Evolutionary conservation across 1,139 yeast genomes (phyloP), one percentile per base, ranked within the genome.

Genomic region (Yamadazyma diddensiae): DNA sequence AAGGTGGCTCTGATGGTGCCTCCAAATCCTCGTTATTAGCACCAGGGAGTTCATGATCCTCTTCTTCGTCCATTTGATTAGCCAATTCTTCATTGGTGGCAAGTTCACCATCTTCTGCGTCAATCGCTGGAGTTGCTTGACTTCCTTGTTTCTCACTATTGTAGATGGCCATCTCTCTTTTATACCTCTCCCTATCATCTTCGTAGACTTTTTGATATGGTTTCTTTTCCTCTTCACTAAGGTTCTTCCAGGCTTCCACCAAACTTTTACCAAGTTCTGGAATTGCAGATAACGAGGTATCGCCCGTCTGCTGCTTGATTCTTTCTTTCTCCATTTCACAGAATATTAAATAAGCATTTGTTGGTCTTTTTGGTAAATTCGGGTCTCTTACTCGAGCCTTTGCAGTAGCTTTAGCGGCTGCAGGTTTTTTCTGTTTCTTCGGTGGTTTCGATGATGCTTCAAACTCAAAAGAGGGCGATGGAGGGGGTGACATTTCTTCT

Each of bases 311-410:
- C 34, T 69, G 70, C 44, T 76, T 78, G 29, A 86, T 73, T 34
- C 75, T 68, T 33, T 85, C 95, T 56, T 86, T 84, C 51, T 86
- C 94, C 62, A 77, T 63, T 40, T 88, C 97, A 60, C 97, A 88
- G 53, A 84, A 88, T 34, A 86, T 75, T 42, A 87, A 66, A 51
- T 88, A 87, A 7, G 96, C 95, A 56, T 88, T 88, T 5, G 94
- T 83, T 11, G 96, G 95, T 47, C 94, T 71, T 48, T 85, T 85
- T 11, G 97, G 96, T 49, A 82, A 72, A 45, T 79, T 81, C 3
- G 95, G 95, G 54, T 85, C 95, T 49, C 88, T 73, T 17, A 64
- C 52, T 33, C 46, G 59, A 26, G 52, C 51, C 34, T 46, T 40
- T 14, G 21, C 25, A 12, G 30, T 26, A n/a, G 26, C 35, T 7